Conservation (phyloP, 2,329 filamentous ascomycete species). For the Penicillium sp. region DNA sequence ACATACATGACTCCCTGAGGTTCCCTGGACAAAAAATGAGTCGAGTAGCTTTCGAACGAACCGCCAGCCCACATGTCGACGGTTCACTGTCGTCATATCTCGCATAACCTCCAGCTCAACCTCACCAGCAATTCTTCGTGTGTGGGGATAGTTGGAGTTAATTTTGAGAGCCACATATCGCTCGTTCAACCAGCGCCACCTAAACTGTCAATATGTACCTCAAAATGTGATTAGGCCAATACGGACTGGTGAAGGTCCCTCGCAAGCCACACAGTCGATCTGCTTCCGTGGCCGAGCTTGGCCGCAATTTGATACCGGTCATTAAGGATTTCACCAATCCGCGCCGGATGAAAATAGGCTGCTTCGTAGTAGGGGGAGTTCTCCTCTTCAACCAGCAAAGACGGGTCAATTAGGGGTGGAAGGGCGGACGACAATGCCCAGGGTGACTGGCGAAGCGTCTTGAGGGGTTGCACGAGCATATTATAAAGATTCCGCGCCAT, state of each 20-base stretch:
- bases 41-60: slow-evolving; percentile 34
- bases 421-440: slow-evolving; percentile 4
- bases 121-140: slow-evolving; percentile 7
- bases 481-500: slow-evolving; percentile 1
- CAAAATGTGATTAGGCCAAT: background rate
- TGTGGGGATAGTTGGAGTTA: slow-evolving; percentile 20
- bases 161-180: slow-evolving; percentile 37
- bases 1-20: slow-evolving; percentile 23
- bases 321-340: slow-evolving; percentile 22
- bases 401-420: slow-evolving; percentile 1
- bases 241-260: slow-evolving; percentile 26
- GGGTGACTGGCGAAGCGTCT: slow-evolving; percentile 1
- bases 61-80: slow-evolving; percentile 28
- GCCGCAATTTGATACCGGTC: slow-evolving; percentile 23
- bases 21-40: slow-evolving; percentile 26
- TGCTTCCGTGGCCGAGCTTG: slow-evolving; percentile 26
- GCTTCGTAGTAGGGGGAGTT: slow-evolving; percentile 19
- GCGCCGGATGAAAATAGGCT: slow-evolving; percentile 21
- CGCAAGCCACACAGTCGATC: slow-evolving; percentile 29
- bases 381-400: slow-evolving; percentile 19
- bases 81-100: slow-evolving; percentile 28
- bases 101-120: slow-evolving; percentile 29
- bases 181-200: slow-evolving; percentile 27
- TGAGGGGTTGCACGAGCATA: background rate
- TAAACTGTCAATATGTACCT: slow-evolving; percentile 10